phyloP scores from a whole-genome alignment of 106 monocot species.

The Dendrobium huoshanense region DNA sequence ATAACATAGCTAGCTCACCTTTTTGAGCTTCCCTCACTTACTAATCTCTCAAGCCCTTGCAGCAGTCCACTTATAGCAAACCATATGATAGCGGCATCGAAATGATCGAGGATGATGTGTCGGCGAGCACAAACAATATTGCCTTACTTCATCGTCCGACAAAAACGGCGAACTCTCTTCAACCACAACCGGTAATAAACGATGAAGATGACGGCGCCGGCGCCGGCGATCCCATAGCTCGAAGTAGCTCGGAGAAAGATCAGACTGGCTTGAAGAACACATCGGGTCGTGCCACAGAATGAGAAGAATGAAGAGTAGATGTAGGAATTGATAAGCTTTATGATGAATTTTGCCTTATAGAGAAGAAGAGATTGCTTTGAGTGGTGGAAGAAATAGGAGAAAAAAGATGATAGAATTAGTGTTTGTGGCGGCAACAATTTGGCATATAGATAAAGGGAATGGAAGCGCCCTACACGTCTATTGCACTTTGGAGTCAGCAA shows the following conservation, averaged over 20 bases:
- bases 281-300: neutral
- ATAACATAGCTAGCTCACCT: too few relatives aligned
- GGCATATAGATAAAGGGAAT: neutral
- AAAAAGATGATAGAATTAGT: neutral
- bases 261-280: neutral
- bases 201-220: neutral
- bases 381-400: neutral
- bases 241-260: neutral
- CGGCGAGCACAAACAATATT: constrained; percentile 13
- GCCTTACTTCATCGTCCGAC: neutral
- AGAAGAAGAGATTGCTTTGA: neutral
- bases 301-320: neutral
- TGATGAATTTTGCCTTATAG: neutral
- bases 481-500: neutral
- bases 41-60: neutral
- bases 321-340: neutral
- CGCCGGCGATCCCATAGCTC: neutral
- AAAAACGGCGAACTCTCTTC: neutral
- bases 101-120: constrained; percentile 23
- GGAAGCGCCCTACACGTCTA: neutral
- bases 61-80: constrained; percentile 5
- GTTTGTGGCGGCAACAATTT: neutral
- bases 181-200: neutral
- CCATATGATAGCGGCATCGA: constrained; percentile 13
- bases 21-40: neutral